Percentiles rank a stretch among this genome's conserved stretches.
phyloP scores from a whole-genome alignment of 306 rosid species.

The Vigna nakashimae region DNA sequence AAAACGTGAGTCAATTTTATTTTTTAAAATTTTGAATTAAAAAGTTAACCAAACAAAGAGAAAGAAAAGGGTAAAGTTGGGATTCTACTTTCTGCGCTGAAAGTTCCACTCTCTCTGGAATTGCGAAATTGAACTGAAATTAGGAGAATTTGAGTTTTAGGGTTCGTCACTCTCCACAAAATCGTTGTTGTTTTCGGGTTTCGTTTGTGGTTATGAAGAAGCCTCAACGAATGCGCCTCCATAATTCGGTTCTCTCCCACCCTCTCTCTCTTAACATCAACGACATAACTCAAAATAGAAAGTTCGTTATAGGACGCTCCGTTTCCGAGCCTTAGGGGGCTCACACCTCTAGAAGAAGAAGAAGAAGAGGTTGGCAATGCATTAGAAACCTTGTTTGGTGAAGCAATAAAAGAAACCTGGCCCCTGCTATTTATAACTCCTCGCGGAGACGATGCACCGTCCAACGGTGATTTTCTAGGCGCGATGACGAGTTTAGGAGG shows the following conservation, averaged over 20 bases:
- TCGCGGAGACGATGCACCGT: background rate
- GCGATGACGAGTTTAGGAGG: background rate
- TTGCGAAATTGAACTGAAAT: too few species aligned
- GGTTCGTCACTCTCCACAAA: too few species aligned
- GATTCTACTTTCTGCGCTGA: too few species aligned
- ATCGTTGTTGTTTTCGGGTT: too few species aligned
- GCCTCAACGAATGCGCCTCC: background rate
- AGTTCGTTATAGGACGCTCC: background rate
- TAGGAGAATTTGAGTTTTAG: too few species aligned
- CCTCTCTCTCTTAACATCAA: background rate
- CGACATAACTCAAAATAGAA: background rate
- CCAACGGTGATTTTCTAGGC: background rate
- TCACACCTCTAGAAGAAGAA: background rate
- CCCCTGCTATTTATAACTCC: background rate
- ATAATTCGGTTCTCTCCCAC: background rate
- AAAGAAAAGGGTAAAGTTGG: too few species aligned
- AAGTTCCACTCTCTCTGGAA: too few species aligned
- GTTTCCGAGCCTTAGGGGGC: background rate
- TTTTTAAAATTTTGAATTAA: too few species aligned
- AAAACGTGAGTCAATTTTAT: too few species aligned
- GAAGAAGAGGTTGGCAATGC: background rate
- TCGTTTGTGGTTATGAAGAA: background rate
- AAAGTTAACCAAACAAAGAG: too few species aligned
- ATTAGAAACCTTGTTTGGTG: background rate
- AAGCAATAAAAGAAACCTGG: conserved; percentile 2